phyloP scores from a whole-genome alignment of 352 stramenopile genomes.

The Phytophthora citrophthora region DNA sequence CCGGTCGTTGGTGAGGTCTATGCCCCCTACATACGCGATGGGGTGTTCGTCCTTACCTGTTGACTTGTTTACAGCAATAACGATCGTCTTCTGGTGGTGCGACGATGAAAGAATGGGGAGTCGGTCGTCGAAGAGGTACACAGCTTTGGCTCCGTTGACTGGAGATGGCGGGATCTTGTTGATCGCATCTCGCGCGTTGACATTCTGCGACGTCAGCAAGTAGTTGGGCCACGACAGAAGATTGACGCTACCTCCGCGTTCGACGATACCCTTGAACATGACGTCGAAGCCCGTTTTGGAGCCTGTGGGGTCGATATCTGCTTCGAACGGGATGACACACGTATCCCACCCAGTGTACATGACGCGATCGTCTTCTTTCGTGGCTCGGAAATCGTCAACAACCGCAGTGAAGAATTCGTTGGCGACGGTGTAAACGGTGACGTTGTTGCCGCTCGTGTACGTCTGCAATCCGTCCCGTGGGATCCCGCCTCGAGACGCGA shows the following conservation, averaged over 20 bases:
- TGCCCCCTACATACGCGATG: constrained; percentile 57
- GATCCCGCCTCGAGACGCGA: not conserved
- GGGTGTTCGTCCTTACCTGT: constrained; percentile 17
- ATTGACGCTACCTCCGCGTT: not conserved
- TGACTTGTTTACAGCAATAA: constrained; percentile 23
- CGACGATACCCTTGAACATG: not conserved
- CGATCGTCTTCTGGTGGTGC: constrained; percentile 61
- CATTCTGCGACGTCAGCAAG: constrained; percentile 22
- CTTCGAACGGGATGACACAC: constrained; percentile 51
- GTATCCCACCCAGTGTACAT: constrained; percentile 58
- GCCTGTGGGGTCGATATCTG: not conserved
- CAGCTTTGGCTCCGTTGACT: constrained; percentile 22
- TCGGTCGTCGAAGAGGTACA: constrained; percentile 63
- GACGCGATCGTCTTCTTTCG: constrained; percentile 31
- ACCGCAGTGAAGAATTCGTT: constrained; percentile 55
- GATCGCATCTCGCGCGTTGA: constrained; percentile 43
- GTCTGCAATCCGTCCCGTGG: not conserved
- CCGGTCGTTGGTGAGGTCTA: constrained; percentile 59
- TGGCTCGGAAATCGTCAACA: constrained; percentile 43
- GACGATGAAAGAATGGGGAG: constrained; percentile 33
- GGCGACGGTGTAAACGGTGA: constrained; percentile 46
- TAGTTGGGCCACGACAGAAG: not conserved
- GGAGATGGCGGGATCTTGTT: constrained; percentile 34
- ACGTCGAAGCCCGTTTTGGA: not conserved
- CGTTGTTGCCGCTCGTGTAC: constrained; percentile 44